Base-by-base conservation (phyloP, 1,139 yeast genomes). In the Kodamaea suecica region DNA sequence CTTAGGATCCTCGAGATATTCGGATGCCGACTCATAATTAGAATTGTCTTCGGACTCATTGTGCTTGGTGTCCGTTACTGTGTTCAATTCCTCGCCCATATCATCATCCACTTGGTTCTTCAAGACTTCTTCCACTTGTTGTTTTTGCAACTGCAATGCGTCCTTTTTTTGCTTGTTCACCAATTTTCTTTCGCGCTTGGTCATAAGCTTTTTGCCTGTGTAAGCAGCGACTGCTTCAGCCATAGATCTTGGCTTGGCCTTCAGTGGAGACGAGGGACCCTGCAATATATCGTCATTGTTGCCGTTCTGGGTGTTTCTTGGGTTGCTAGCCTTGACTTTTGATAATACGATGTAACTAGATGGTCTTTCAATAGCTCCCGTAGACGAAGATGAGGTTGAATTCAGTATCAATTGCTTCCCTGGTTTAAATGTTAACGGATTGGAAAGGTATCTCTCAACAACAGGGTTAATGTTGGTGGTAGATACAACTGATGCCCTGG, bases 191-290 rank as follows among this genome's bases (percentile, higher is more conserved):
- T 69, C 71, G 30, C 59, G 57, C 39, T 64, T 67, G 15, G 70
- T 58, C 27, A 70, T 52, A 46, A 69, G 72, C 47, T 67, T 73
- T 46, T 66, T 69, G 15, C 80, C 80, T 1, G 80, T 70, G 50
- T 77, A 77, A 3, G 75, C 72, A 6, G 80, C 80, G 24, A 77
- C 76, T 2, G 82, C 82, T 50, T 76, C 81, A 3, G 80, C 80
- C 74, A 77, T 66, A 20, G 79, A 70, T 43, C 58, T 66, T 4
- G 79, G 78, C 44, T 68, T 65, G 30, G 48, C 44, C 29, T 43
- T 46, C 9, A 23, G 10, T 4, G 34, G 31, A 7, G 40, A 34
- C n/a, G 23, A 10, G 19, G 29, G 23, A 23, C 27, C 29, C 31
- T 35, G 17, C 23, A 24, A 12, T 33, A 35, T 26, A 4, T 30